Conservation (phyloP, 257 asterid species). For the Avicennia marina region DNA sequence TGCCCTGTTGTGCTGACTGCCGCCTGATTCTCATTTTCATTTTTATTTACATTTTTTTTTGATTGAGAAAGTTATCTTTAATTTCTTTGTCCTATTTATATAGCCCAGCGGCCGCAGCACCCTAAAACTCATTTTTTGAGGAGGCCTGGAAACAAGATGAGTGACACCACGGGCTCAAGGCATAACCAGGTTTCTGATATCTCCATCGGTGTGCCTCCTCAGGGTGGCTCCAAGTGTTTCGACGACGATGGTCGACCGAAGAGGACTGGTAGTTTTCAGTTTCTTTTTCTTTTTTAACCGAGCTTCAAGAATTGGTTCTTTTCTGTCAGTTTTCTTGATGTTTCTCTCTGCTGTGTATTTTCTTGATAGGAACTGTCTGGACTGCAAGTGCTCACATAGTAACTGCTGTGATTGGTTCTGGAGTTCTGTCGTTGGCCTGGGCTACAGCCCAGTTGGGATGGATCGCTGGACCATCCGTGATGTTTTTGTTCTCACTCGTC, state of each 20-base stretch:
- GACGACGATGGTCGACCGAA: conserved; percentile 39
- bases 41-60: too few species aligned
- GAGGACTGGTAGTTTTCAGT: conserved; percentile 27
- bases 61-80: too few species aligned
- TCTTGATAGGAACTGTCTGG: conserved; percentile 29
- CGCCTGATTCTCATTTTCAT: too few species aligned
- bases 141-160: too few species aligned
- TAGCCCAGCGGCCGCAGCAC: too few species aligned
- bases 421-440: conserved; percentile 43
- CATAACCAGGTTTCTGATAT: conserved; percentile 22
- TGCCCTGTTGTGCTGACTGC: too few species aligned
- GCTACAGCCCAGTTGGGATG: conserved; percentile 44
- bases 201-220: conserved; percentile 23
- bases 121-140: too few species aligned
- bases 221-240: conserved; percentile 21
- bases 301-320: not conserved
- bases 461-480: conserved; percentile 35
- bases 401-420: conserved; percentile 46
- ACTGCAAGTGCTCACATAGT: conserved; percentile 45
- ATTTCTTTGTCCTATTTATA: too few species aligned
- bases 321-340: not conserved
- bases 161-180: conserved; percentile 1
- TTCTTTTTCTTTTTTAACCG: not conserved
- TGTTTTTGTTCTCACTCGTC: conserved; percentile 33
- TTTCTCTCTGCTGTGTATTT: not conserved